phyloP scores from a whole-genome alignment of 768 basidiomycete species.

The Naganishia onofrii region DNA sequence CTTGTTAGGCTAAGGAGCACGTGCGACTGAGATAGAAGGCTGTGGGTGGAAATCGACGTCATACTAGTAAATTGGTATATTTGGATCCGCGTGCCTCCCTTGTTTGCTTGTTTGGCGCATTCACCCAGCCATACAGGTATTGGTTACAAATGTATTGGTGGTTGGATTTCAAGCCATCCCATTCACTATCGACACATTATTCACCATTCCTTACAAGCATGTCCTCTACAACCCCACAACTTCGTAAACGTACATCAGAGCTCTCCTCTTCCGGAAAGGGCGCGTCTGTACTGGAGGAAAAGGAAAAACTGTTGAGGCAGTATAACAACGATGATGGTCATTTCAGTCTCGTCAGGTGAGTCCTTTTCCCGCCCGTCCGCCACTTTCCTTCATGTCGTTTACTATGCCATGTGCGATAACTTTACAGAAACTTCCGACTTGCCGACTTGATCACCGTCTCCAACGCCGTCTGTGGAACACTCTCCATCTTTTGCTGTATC shows the following conservation, averaged over 20 bases:
- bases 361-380: not conserved
- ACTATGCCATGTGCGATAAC: not conserved
- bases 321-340: conserved; percentile 82
- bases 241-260: not conserved
- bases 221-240: conserved; percentile 5
- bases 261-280: conserved; percentile 32
- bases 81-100: not conserved
- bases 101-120: too few relatives aligned
- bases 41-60: not conserved
- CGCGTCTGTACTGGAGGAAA: conserved; percentile 44
- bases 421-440: conserved; percentile 82
- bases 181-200: too few relatives aligned
- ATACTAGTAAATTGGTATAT: not conserved
- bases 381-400: conserved; percentile 3
- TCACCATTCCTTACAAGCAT: not conserved
- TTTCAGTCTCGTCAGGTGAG: conserved; percentile 92
- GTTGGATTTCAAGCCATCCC: not conserved
- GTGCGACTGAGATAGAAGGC: not conserved
- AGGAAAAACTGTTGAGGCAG: conserved; percentile 50
- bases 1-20: not conserved
- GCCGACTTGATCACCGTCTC: conserved; percentile 98
- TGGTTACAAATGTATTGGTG: too few relatives aligned
- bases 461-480: conserved; percentile 96
- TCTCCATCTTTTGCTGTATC: conserved; percentile 90
- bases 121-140: too few relatives aligned